Evolutionary conservation across 345 rosid genomes (phyloP).

Genomic region (Gossypium ekmanianum): DNA sequence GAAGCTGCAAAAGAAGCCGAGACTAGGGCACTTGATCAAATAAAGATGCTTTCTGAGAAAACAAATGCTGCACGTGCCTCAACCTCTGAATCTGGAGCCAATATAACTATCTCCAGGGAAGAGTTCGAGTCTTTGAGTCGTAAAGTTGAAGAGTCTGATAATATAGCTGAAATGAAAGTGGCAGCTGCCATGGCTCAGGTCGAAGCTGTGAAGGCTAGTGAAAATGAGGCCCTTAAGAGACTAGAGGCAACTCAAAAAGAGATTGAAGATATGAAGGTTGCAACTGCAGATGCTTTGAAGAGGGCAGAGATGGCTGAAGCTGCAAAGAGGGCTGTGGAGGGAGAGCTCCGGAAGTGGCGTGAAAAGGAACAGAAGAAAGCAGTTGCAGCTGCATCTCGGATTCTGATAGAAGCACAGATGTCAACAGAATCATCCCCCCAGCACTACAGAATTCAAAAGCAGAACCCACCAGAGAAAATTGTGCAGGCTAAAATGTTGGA

Average conservation of each 20-base stretch:
- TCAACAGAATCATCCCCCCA: constrained; percentile 60
- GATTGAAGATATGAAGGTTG: constrained; percentile 68
- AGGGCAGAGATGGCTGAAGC: constrained; percentile 96
- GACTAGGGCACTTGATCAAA: constrained; percentile 61
- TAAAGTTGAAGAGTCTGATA: constrained; percentile 71
- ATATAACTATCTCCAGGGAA: constrained; percentile 73
- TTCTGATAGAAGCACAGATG: constrained; percentile 66
- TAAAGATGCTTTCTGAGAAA: constrained; percentile 63
- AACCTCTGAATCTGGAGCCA: constrained; percentile 71
- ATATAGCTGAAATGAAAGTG: constrained; percentile 86
- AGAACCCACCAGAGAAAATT: constrained; percentile 34
- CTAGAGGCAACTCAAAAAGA: constrained; percentile 64
- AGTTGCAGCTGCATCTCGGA: constrained; percentile 68
- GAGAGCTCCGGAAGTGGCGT: constrained; percentile 86
- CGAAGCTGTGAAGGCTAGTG: constrained; percentile 92
- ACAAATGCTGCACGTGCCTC: constrained; percentile 72
- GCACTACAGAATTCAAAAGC: constrained; percentile 50
- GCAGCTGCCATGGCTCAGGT: constrained; percentile 94
- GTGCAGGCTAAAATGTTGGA: constrained; percentile 48
- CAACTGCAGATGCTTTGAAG: constrained; percentile 66
- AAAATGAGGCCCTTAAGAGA: constrained; percentile 76
- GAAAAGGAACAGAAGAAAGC: constrained; percentile 90
- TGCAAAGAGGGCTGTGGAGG: constrained; percentile 88
- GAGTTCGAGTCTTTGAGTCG: constrained; percentile 70
- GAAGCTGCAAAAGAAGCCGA: constrained; percentile 85